A percentile compares a stretch with the other conserved stretches of the same genome.
These are phyloP conservation scores for Pseudopyrenochaeta lycopersici DNA, from an alignment of 2,329 filamentous ascomycete species.

Conservation along the genomic window DNA sequence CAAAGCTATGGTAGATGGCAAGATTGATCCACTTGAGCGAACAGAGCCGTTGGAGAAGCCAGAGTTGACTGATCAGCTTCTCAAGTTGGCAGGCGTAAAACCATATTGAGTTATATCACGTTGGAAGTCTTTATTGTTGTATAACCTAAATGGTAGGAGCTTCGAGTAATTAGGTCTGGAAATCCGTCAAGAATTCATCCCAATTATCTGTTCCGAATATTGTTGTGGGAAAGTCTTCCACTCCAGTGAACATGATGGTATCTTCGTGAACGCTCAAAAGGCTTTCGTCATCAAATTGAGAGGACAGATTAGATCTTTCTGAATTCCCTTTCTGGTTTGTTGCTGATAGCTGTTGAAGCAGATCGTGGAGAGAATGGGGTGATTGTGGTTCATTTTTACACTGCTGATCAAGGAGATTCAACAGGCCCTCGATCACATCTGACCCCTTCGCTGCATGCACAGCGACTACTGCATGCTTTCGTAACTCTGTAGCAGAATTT, in stretches of 20 bases:
- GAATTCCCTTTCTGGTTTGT: too few relatives aligned
- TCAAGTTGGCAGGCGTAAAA: constrained; percentile 4
- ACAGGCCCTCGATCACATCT: constrained; percentile 8
- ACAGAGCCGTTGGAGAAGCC: constrained; percentile 30
- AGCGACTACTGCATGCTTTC: constrained; percentile 13
- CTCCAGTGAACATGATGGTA: constrained; percentile 5
- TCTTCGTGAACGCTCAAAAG: neutral
- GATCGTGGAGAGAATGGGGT: too few relatives aligned
- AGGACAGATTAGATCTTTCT: too few relatives aligned
- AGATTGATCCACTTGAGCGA: constrained; percentile 18
- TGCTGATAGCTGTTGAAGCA: too few relatives aligned
- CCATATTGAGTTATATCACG: neutral
- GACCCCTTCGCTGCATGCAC: constrained; percentile 15
- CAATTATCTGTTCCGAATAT: neutral
- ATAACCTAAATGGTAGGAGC: too few relatives aligned
- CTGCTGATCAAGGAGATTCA: neutral
- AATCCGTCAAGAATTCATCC: too few relatives aligned
- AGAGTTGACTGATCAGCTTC: constrained; percentile 19
- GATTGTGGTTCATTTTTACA: too few relatives aligned
- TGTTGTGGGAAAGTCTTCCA: neutral
- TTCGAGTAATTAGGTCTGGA: too few relatives aligned
- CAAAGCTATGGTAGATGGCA: constrained; percentile 11
- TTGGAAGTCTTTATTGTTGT: neutral
- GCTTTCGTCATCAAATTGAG: too few relatives aligned
- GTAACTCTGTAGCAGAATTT: constrained; percentile 8